Conservation (phyloP, 2,329 filamentous ascomycete genomes). For the Scedosporium dehoogii region DNA sequence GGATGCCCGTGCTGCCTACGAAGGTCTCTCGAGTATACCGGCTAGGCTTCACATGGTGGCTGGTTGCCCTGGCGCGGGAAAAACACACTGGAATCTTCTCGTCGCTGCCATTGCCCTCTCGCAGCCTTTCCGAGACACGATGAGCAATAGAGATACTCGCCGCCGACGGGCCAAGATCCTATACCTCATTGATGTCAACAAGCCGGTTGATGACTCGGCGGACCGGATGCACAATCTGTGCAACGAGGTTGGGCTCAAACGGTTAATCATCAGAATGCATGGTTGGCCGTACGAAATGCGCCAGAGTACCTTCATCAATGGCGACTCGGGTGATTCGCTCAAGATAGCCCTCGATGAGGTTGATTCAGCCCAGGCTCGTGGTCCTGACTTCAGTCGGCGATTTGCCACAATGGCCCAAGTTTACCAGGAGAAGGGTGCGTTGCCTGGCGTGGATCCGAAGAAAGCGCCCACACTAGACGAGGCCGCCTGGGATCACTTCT, state of each 20-base stretch:
- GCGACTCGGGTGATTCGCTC: not conserved
- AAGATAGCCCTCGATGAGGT: not conserved
- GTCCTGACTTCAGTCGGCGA: conserved; percentile 23
- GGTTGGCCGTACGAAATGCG: conserved; percentile 28
- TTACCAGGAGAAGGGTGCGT: conserved; percentile 13
- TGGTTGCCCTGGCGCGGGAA: conserved; percentile 36
- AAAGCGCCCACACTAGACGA: conserved; percentile 31
- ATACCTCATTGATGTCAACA: conserved; percentile 37
- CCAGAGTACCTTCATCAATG: conserved; percentile 20
- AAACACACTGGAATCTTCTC: conserved; percentile 36
- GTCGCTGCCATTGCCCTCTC: conserved; percentile 26
- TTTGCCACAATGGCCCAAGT: conserved; percentile 19
- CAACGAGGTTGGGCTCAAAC: conserved; percentile 22
- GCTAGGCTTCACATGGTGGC: conserved; percentile 34
- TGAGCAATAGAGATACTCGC: not conserved
- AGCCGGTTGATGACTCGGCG: conserved; percentile 34
- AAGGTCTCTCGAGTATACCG: conserved; percentile 23
- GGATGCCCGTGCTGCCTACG: conserved; percentile 27
- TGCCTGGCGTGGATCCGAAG: conserved; percentile 5
- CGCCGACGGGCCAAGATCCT: conserved; percentile 22
- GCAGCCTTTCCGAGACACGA: not conserved
- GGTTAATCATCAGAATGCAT: conserved; percentile 28
- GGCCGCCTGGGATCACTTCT: conserved; percentile 30
- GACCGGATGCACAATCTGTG: conserved; percentile 29
- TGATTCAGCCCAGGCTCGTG: not conserved